phyloP scores from a whole-genome alignment of 768 basidiomycete genomes.

The Auricularia sp. region DNA sequence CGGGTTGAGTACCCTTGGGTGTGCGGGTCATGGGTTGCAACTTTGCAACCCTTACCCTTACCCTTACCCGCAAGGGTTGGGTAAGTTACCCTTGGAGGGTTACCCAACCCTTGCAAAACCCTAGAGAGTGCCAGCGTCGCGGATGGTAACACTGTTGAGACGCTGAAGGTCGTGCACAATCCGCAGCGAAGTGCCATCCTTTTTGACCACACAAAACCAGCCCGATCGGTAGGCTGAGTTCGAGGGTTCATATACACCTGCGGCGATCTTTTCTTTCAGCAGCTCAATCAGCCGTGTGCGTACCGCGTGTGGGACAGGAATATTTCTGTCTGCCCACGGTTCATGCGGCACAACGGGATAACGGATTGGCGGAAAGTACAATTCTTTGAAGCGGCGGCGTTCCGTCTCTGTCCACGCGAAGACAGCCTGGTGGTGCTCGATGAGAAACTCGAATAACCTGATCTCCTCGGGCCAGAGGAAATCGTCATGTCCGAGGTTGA shows the following conservation, averaged over 20 bases:
- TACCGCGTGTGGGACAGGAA: constrained; percentile 24
- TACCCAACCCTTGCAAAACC: too few species aligned
- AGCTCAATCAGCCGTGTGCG: constrained; percentile 22
- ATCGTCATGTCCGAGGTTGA: constrained; percentile 9
- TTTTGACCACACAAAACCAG: constrained; percentile 26
- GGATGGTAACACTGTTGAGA: constrained; percentile 29
- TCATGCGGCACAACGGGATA: constrained; percentile 28
- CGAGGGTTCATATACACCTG: constrained; percentile 32
- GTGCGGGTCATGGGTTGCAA: too few species aligned
- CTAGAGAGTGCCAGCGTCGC: constrained; percentile 24
- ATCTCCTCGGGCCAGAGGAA: constrained; percentile 28
- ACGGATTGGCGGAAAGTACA: constrained; percentile 22
- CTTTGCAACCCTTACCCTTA: too few species aligned
- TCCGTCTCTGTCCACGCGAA: constrained; percentile 15
- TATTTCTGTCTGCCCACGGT: constrained; percentile 27
- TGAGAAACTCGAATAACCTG: constrained; percentile 10
- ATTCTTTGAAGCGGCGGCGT: constrained; percentile 8
- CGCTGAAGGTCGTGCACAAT: constrained; percentile 32
- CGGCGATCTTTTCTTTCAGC: constrained; percentile 25
- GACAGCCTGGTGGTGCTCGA: constrained; percentile 9
- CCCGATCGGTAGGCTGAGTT: constrained; percentile 28
- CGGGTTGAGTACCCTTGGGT: too few species aligned
- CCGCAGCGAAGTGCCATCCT: constrained; percentile 13
- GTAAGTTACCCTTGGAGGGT: too few species aligned
- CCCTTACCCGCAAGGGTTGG: too few species aligned